These are phyloP conservation scores for Pseudogymnoascus sp. DNA, from an alignment of 2,329 filamentous ascomycete genomes.

Conservation along the genomic window DNA sequence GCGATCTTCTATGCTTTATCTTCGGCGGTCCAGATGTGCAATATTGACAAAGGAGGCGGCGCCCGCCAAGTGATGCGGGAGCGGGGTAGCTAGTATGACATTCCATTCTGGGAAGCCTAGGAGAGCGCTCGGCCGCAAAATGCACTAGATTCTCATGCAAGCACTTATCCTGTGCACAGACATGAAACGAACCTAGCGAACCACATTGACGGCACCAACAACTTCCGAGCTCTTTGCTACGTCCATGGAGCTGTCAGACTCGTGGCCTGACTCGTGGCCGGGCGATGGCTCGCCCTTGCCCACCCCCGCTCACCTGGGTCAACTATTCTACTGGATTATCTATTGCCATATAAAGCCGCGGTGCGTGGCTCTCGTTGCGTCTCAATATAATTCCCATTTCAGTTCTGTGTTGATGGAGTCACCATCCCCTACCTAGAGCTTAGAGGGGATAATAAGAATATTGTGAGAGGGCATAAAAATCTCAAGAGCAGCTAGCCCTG, in stretches of 20 bases:
- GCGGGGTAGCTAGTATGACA: neutral
- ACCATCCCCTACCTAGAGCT: too few species aligned
- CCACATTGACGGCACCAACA: neutral
- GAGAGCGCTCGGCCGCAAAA: neutral
- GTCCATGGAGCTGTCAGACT: neutral
- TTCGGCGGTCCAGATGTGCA: neutral
- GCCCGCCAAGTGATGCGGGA: neutral
- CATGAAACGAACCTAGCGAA: neutral
- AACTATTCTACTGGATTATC: too few species aligned
- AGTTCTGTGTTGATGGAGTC: too few species aligned
- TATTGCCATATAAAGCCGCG: too few species aligned
- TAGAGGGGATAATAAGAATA: too few species aligned
- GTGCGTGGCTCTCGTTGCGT: too few species aligned
- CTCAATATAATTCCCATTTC: too few species aligned
- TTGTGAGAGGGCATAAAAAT: too few species aligned
- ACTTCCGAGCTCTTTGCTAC: too few species aligned
- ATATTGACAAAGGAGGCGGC: neutral
- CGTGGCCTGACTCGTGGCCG: neutral
- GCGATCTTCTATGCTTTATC: neutral
- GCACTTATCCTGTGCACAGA: neutral
- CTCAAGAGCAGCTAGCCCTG: neutral
- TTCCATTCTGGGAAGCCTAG: neutral
- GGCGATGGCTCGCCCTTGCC: too few species aligned
- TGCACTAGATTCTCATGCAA: neutral
- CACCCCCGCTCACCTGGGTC: too few species aligned